Conservation (phyloP, 805 yeast genomes). For the Candida saitoana region DNA sequence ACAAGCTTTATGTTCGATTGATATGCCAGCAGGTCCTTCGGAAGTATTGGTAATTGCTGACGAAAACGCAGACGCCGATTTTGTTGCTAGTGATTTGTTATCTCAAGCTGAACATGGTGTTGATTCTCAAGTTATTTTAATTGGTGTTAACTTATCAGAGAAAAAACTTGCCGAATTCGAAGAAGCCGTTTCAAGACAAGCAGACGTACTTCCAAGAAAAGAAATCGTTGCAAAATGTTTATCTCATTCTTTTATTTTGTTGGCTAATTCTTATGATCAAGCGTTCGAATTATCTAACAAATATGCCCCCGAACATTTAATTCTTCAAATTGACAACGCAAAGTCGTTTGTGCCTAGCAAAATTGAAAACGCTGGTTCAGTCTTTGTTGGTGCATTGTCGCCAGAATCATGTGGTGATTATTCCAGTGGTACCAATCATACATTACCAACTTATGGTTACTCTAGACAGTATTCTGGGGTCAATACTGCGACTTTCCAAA, state of each 20-base stretch:
- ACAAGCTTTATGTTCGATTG: conserved; percentile 90
- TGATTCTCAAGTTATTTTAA: conserved; percentile 92
- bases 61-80: conserved; percentile 81
- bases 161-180: conserved; percentile 66
- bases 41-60: conserved; percentile 97
- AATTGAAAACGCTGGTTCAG: conserved; percentile 92
- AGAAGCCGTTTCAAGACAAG: conserved; percentile 80
- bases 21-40: conserved; percentile 99
- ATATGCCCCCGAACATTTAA: conserved; percentile 98
- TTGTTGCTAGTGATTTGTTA: conserved; percentile 92
- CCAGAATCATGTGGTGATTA: conserved; percentile 99
- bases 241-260: conserved; percentile 80
- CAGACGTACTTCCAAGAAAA: conserved; percentile 78
- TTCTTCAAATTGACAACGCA: conserved; percentile 84
- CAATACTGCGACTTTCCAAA: conserved; percentile 92
- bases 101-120: conserved; percentile 99
- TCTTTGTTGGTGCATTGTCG: conserved; percentile 92
- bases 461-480: conserved; percentile 98
- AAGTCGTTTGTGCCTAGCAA: conserved; percentile 58
- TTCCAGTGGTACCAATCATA: conserved; percentile 97
- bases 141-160: conserved; percentile 70
- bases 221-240: conserved; percentile 91
- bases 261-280: conserved; percentile 65
- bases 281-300: conserved; percentile 85
- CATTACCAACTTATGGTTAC: conserved; percentile 96